A percentile compares a stretch with the other conserved stretches of the same genome.
phyloP scores from a whole-genome alignment of 202 grass and related monocot species.

The Hordeum pubiflorum region DNA sequence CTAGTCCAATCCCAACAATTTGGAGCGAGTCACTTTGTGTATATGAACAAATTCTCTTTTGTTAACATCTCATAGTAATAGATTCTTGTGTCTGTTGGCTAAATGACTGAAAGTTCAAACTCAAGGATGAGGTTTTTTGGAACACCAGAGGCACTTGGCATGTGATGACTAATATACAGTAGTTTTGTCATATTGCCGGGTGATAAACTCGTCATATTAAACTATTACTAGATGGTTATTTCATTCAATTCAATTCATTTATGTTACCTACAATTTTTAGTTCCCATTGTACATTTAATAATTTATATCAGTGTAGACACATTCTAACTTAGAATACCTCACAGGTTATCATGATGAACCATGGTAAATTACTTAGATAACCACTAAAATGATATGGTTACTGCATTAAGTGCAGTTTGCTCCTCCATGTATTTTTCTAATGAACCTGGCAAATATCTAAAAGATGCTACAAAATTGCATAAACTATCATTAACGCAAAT shows the following conservation, averaged over 20 bases:
- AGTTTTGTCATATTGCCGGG: not conserved
- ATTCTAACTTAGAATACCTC: conserved; percentile 12
- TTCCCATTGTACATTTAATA: not conserved
- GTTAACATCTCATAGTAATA: not conserved
- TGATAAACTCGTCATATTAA: not conserved
- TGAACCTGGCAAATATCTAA: not conserved
- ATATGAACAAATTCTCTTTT: not conserved
- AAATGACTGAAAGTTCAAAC: conserved; percentile 22
- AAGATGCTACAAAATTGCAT: not conserved
- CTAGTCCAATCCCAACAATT: not conserved
- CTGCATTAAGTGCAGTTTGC: not conserved
- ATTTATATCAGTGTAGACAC: not conserved
- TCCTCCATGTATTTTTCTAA: not conserved
- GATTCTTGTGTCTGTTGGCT: not conserved
- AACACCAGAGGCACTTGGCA: not conserved
- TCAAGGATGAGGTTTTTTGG: not conserved
- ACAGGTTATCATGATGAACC: not conserved
- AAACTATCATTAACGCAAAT: not conserved
- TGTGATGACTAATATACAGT: not conserved
- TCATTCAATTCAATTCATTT: not conserved
- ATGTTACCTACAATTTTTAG: not conserved
- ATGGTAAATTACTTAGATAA: not conserved
- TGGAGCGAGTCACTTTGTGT: conserved; percentile 1
- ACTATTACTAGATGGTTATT: not conserved
- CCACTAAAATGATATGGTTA: not conserved